Evolutionary conservation across 192 early-diverging fungal species (phyloP), one percentile per base, ranked within the genome.

Genomic region (Phlyctochytrium planicorne): DNA sequence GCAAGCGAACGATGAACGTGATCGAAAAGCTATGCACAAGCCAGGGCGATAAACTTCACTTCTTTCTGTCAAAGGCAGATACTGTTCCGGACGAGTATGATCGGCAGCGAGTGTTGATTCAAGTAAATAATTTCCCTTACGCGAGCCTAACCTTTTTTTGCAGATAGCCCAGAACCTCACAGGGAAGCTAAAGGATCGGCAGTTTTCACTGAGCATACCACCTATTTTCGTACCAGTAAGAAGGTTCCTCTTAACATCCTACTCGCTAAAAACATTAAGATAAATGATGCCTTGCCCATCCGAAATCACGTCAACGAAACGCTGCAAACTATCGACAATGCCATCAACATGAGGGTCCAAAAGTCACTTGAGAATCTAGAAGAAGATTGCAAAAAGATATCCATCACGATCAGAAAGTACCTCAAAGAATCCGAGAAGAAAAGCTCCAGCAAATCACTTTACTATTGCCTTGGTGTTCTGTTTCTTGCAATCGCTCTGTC

Each of bases 231-330:
- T 68, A 25, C 61, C 61, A 12, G 3, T 17, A 2, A 14, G 3
- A 12, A 55, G 14, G 2, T 59, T 32, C 34, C 20, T 30, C 2
- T 20, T 16, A 60, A 20, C 24, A 16, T 20, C n/a, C n/a, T 25
- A 20, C 17, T 25, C 47, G 0, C 47, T 36, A 20, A 60, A 36
- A 16, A 20, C 47, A 17, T 24, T 17, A 20, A 20, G 17, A 25
- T 0, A 60, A 4, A 35, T 0, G 36, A n/a, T n/a, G n/a, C n/a
- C n/a, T n/a, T 68, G 29, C 29, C 60, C 32, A 50, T 63, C 12
- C 59, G 67, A 63, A 68, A 68, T 35, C 67, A 68, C 67, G 36
- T 68, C 29, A 27, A 63, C 23, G 67, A 55, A 14, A 30, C 57
- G 23, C 67, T 68, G 6, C 27, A 50, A 63, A 63, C 36, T 2